Evolutionary conservation across 805 yeast genomes (phyloP).

Genomic region (Saccharomycopsis fermentans): DNA sequence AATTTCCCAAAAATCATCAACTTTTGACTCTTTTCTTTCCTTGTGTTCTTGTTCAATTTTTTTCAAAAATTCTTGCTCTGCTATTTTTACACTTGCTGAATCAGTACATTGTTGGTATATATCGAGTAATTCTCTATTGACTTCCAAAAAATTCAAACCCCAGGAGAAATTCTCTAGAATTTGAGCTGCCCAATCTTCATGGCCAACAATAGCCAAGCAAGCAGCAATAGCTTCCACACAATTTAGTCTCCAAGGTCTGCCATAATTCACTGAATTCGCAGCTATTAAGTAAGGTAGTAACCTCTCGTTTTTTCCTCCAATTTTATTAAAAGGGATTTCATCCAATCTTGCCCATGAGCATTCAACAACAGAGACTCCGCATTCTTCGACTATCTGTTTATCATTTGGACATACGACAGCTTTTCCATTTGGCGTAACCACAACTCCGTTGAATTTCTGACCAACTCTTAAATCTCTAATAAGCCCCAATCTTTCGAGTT

Average conservation of each 20-base stretch:
- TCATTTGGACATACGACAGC: slow-evolving; percentile 87
- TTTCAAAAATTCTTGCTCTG: slow-evolving; percentile 67
- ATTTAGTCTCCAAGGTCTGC: slow-evolving; percentile 89
- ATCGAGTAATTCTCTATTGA: slow-evolving; percentile 69
- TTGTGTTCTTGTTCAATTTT: slow-evolving; percentile 55
- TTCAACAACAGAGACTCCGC: slow-evolving; percentile 96
- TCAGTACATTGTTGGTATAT: slow-evolving; percentile 76
- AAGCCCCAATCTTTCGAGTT: slow-evolving; percentile 77
- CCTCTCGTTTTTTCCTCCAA: slow-evolving; percentile 85
- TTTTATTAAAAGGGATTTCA: slow-evolving; percentile 87
- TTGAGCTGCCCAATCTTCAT: slow-evolving; percentile 75
- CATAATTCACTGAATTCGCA: slow-evolving; percentile 95
- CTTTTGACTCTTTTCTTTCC: slow-evolving; percentile 46
- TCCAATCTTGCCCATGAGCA: slow-evolving; percentile 98
- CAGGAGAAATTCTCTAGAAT: slow-evolving; percentile 76
- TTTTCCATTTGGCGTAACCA: slow-evolving; percentile 89
- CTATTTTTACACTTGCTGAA: slow-evolving; percentile 56
- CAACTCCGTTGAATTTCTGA: slow-evolving; percentile 82
- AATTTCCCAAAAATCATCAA: slow-evolving; percentile 56
- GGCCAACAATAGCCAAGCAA: slow-evolving; percentile 90
- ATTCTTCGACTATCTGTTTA: slow-evolving; percentile 56
- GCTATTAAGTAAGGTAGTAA: slow-evolving; percentile 87
- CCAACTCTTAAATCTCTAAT: slow-evolving; percentile 79
- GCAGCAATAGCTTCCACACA: slow-evolving; percentile 98
- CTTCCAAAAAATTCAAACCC: slow-evolving; percentile 81